Evolutionary conservation across 1,284 basidiomycete species (phyloP), one percentile per base, ranked within the genome.

Genomic region (Cystobasidiaceae sp.): DNA sequence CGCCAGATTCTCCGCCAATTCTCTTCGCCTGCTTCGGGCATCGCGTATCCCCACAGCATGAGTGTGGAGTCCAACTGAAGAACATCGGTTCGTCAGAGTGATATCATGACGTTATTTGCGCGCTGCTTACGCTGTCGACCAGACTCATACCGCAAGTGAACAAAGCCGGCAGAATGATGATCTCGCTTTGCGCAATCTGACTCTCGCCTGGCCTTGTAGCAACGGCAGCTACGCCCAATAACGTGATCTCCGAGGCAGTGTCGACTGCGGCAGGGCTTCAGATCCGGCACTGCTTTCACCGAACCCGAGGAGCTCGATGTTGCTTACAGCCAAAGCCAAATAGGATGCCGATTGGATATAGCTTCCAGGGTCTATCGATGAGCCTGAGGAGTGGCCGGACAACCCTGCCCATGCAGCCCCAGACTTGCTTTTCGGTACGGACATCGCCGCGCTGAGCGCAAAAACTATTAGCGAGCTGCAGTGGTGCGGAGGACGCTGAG

Each of bases 71-170:
- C 77, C 34, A 72, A 58, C 45, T 62, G 21, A n/a, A n/a, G n/a
- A n/a, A n/a, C n/a, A n/a, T n/a, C n/a, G n/a, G n/a, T n/a, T n/a
- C n/a, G n/a, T n/a, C n/a, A 13, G 21, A 25, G 17, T 23, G n/a
- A 13, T 13, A 11, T 3, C 6, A 13, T 13, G 13, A 19, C 45
- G n/a, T 21, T 39, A 30, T 21, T 50, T 23, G n/a, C n/a, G n/a
- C n/a, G 23, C 17, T 37, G 23, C 60, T 32, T 33, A 62, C 60
- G 23, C 71, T 74, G 62, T 78, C 77, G 51, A 77, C 74, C 13
- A 75, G 66, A 1, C 71, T 72, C 77, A 78, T 78, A 4, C 76
- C 77, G 0, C 74, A 74, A 0, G 72, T 77, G 69, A 78, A 78
- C 11, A 78, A 71, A 25, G 78, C 67, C 1, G 77, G 77, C 0